Evolutionary conservation across 805 yeast genomes (phyloP).

Genomic region (Suhomyces faveliae): DNA sequence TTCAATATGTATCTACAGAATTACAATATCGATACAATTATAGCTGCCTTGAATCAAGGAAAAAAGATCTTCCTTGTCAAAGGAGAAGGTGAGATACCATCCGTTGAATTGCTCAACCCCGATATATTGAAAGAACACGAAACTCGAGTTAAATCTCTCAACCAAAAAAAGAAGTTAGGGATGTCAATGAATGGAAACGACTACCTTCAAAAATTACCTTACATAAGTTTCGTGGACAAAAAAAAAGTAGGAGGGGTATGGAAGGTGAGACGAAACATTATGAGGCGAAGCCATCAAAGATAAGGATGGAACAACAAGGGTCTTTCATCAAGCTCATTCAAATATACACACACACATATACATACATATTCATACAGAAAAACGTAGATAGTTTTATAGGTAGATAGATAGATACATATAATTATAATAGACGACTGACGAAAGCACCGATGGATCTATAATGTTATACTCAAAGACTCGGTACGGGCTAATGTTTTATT

Average conservation of each 20-base stretch:
- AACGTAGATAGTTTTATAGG: no score
- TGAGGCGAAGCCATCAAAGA: slow-evolving; percentile 28
- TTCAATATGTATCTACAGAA: slow-evolving; percentile 61
- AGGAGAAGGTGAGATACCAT: slow-evolving; percentile 67
- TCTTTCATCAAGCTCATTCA: neutral
- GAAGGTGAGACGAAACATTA: slow-evolving; percentile 56
- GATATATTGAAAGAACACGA: slow-evolving; percentile 20
- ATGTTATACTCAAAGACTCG: no score
- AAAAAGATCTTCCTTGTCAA: slow-evolving; percentile 48
- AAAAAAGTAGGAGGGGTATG: slow-evolving; percentile 54
- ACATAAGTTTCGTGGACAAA: slow-evolving; percentile 26
- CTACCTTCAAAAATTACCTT: slow-evolving; percentile 14
- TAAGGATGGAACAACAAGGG: neutral
- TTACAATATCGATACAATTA: slow-evolving; percentile 14
- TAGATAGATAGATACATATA: no score
- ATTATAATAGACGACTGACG: no score
- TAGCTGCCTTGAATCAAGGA: slow-evolving; percentile 10
- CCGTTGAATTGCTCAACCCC: slow-evolving; percentile 47
- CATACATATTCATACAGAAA: no score
- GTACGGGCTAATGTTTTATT: no score
- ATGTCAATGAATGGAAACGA: slow-evolving; percentile 1
- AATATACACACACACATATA: neutral
- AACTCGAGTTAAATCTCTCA: slow-evolving; percentile 16
- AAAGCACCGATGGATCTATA: no score
- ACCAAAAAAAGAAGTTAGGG: slow-evolving; percentile 6